Base-by-base conservation (phyloP, 139 green algal species). In the Gonium pectorale region DNA sequence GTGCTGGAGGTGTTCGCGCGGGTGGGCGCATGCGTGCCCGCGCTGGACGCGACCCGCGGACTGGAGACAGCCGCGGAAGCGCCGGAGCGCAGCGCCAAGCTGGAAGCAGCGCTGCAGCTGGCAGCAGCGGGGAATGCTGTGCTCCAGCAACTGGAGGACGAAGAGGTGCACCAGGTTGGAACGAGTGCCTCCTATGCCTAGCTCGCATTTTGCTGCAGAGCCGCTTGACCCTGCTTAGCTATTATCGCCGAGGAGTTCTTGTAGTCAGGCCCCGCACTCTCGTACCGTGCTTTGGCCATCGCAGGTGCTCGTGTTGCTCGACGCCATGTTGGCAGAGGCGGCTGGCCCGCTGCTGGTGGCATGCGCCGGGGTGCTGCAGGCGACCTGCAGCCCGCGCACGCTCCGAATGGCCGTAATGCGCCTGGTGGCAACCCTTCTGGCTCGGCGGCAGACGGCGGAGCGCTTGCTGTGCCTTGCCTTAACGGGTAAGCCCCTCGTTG, bases 381-480 rank as follows among this genome's bases (percentile, higher is more conserved):
- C 56, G 0, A 24, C 4, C 38, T 74, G 68, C 69, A 52, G 44
- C 46, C 67, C 38, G 7, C 44, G 26, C 27, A 43, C 33, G 22
- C 69, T 83, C 24, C 51, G 67, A 21, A 40, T 86, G 67, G 51
- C 75, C 41, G 51, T 86, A 51, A 81, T 83, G 51, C 77, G 79
- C 29, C 70, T 93, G 62, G 2, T 86, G 75, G 82, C 79, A 1
- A 70, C 73, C 19, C 79, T 93, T 31, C 52, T 90, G 68, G 81
- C 85, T 26, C 66, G 81, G n/a, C 38, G 29, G 24, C 60, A 63
- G 19, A 38, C 67, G 1, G 79, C 88, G 2, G 33, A 59, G 38
- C 59, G 40, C 51, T 60, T 86, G 71, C 72, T 91, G 67, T 33
- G 17, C 15, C 51, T 67, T 3, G 43, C 31, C 0, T 5, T 5